phyloP scores from a whole-genome alignment of 148 eudicot genomes.

The Rhododendron molle region DNA sequence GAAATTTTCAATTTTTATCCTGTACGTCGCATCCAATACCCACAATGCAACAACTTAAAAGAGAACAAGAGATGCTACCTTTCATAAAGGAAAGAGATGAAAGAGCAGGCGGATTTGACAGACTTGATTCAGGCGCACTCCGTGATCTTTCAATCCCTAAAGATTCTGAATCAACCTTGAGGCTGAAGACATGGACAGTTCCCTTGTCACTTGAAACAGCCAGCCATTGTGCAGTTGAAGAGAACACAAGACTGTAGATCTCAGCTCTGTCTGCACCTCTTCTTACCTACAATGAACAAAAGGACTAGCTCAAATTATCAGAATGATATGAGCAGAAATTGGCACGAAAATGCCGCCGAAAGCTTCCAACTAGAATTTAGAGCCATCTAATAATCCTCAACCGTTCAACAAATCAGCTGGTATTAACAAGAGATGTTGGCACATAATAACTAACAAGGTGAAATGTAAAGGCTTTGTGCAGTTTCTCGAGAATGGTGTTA shows the following conservation, averaged over 20 bases:
- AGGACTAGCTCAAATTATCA: not conserved
- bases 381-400: not conserved
- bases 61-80: constrained; percentile 32
- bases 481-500: not conserved
- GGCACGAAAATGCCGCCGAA: not conserved
- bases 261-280: constrained; percentile 75
- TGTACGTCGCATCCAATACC: not conserved
- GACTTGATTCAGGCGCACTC: constrained; percentile 33
- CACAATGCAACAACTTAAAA: not conserved
- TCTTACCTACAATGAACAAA: constrained; percentile 42
- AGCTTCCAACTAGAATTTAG: not conserved
- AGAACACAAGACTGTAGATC: constrained; percentile 65
- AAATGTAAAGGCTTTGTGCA: not conserved
- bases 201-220: constrained; percentile 74
- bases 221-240: constrained; percentile 61
- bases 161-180: constrained; percentile 60
- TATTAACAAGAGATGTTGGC: not conserved
- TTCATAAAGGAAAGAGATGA: constrained; percentile 65
- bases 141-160: constrained; percentile 27
- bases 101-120: constrained; percentile 35
- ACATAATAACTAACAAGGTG: not conserved
- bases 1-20: not conserved
- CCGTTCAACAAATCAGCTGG: not conserved
- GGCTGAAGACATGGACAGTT: constrained; percentile 65
- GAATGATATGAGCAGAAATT: not conserved